Base-by-base conservation (phyloP, 805 yeast species). In the Wickerhamiella sergipiensis region DNA sequence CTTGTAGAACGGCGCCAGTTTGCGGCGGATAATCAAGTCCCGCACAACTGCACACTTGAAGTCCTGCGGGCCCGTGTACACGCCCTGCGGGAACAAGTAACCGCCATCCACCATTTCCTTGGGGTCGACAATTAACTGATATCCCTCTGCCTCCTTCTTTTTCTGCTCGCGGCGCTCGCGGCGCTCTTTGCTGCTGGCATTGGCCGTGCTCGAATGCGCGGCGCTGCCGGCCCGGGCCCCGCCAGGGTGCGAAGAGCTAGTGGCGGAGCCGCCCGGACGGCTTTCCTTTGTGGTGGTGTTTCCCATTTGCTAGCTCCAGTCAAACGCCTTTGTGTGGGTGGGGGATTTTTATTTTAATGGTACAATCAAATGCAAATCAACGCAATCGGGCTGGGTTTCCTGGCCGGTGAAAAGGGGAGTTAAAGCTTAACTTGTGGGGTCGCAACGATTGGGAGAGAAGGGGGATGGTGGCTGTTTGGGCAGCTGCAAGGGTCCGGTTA, bases 101-200 rank as follows among this genome's bases (percentile, higher is more conserved):
- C 98, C 98, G 18, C 98, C 98, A 67, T 92, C 97, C 15, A 90
- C 95, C 55, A 71, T 78, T 61, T 86, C 95, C 40, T 55, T 55
- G 22, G 60, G 64, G 39, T 63, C 67, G 19, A 57, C 48, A 9
- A 62, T 59, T 53, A 63, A 51, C 40, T 49, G 55, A 48, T 59
- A 53, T 36, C 54, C 59, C 26, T 46, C 53, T 12, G 38, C 22
- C 18, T 51, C 51, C 15, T 47, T 24, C n/a, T 24, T 43, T n/a
- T 21, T 39, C 7, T 38, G 46, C 29, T 23, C 51, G 13, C 22
- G 45, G 17, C 42, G 45, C 38, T 49, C 52, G 3, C 43, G 48
- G 45, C 60, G 50, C 48, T 54, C 49, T 45, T 56, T 45, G 47
- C 44, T 44, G 31, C 19, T 36, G 7, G 40, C 19, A 17, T 17